Evolutionary conservation across 305 asterid species (phyloP).

Genomic region (Andrographis paniculata): DNA sequence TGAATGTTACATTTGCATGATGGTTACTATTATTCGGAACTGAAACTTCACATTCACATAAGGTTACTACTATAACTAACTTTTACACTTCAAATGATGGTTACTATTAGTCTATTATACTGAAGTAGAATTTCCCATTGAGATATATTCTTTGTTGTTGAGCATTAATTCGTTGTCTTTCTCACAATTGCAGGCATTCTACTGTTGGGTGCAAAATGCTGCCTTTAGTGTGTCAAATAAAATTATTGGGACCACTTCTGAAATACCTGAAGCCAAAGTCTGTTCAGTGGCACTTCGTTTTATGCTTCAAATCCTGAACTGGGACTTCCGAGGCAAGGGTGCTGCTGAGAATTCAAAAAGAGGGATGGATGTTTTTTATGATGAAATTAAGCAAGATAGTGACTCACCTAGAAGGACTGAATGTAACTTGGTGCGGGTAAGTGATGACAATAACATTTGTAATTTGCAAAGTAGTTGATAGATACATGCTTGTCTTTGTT

Average conservation of each 20-base stretch:
- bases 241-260: slow-evolving; percentile 53
- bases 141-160: slow-evolving; percentile 14
- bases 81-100: no score
- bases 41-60: no score
- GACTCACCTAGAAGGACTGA: slow-evolving; percentile 46
- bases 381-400: slow-evolving; percentile 42
- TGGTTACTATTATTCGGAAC: no score
- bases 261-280: slow-evolving; percentile 74
- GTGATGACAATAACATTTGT: slow-evolving; percentile 18
- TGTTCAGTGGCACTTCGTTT: slow-evolving; percentile 65
- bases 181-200: slow-evolving; percentile 45
- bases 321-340: slow-evolving; percentile 71
- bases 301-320: slow-evolving; percentile 86
- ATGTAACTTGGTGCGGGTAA: slow-evolving; percentile 74
- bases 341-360: slow-evolving; percentile 37
- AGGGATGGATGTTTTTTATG: slow-evolving; percentile 47
- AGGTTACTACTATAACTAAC: no score
- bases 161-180: slow-evolving; percentile 7
- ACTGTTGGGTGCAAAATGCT: slow-evolving; percentile 86
- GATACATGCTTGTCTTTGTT: no score
- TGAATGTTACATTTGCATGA: slow-evolving; percentile 16
- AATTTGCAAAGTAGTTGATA: slow-evolving; percentile 9
- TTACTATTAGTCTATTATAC: no score
- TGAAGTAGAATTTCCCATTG: slow-evolving; percentile 16
- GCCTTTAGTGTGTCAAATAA: slow-evolving; percentile 55